Evolutionary conservation across 1,139 yeast genomes (phyloP).

Genomic region (Yamadazyma dushanensis): DNA sequence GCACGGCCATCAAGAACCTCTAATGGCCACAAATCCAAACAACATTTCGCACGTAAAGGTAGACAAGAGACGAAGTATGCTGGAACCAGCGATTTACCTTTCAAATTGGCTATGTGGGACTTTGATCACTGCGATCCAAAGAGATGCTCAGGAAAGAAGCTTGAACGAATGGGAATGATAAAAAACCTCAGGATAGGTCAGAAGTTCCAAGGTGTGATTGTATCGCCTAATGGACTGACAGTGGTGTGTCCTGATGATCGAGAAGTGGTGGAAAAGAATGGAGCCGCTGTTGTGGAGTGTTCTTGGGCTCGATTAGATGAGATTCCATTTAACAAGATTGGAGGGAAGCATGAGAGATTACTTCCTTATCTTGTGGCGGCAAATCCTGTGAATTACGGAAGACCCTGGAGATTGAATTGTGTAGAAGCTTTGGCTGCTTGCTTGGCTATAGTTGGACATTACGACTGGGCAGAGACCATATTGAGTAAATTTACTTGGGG

Average conservation of each 20-base stretch:
- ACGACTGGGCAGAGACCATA: slow-evolving; percentile 82
- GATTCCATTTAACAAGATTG: slow-evolving; percentile 89
- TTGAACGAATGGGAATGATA: slow-evolving; percentile 85
- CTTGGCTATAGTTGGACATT: slow-evolving; percentile 89
- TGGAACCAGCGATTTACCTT: slow-evolving; percentile 36
- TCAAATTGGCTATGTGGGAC: slow-evolving; percentile 88
- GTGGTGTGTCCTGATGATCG: slow-evolving; percentile 90
- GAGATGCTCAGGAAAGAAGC: slow-evolving; percentile 92
- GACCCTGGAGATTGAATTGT: slow-evolving; percentile 94
- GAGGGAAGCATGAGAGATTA: slow-evolving; percentile 85
- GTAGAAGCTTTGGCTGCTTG: slow-evolving; percentile 98
- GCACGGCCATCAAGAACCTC: slow-evolving; percentile 36
- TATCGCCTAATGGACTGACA: slow-evolving; percentile 87
- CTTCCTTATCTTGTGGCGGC: slow-evolving; percentile 95
- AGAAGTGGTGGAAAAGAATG: slow-evolving; percentile 72
- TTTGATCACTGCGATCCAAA: slow-evolving; percentile 99
- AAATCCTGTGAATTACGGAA: slow-evolving; percentile 94
- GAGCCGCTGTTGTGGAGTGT: slow-evolving; percentile 97
- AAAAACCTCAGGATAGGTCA: slow-evolving; percentile 82
- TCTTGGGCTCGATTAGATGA: slow-evolving; percentile 98
- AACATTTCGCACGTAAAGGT: slow-evolving; percentile 49
- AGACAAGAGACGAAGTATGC: slow-evolving; percentile 51
- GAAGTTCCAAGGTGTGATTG: slow-evolving; percentile 86
- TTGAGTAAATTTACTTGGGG: slow-evolving; percentile 93
- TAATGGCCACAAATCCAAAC: slow-evolving; percentile 60